phyloP scores from a whole-genome alignment of 257 asterid species.

The Solanum peruvianum region DNA sequence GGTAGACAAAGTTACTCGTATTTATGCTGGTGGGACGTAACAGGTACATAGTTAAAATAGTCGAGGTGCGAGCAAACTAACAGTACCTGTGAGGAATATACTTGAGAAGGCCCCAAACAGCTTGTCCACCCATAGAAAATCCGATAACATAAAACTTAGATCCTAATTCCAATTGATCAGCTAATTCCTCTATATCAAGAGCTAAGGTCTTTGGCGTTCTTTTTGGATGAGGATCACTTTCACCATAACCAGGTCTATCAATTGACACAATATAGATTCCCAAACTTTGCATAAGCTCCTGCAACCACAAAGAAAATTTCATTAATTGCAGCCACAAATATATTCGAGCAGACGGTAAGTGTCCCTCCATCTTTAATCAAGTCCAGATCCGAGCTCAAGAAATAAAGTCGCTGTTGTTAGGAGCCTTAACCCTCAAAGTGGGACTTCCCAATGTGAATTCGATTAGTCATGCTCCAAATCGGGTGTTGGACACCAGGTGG shows the following conservation, averaged over 20 bases:
- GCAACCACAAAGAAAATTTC: background rate
- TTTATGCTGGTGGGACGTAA: background rate
- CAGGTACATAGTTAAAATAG: background rate
- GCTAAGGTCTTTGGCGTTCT: slow-evolving; percentile 55
- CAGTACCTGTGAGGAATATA: slow-evolving; percentile 80
- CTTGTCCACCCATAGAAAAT: slow-evolving; percentile 86
- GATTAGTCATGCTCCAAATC: background rate
- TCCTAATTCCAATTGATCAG: slow-evolving; percentile 75
- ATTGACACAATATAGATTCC: slow-evolving; percentile 65
- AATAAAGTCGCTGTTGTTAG: background rate
- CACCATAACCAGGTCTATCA: slow-evolving; percentile 95
- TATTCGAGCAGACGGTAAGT: background rate
- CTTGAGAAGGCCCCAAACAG: slow-evolving; percentile 79
- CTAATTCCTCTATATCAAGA: slow-evolving; percentile 70
- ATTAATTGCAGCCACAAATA: background rate
- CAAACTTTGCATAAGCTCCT: slow-evolving; percentile 57
- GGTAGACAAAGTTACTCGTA: background rate
- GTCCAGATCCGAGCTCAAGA: background rate
- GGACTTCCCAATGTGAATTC: background rate
- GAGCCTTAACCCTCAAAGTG: background rate
- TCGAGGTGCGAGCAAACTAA: background rate
- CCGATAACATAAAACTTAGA: slow-evolving; percentile 61
- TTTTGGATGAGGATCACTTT: slow-evolving; percentile 76
- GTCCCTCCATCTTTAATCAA: background rate
- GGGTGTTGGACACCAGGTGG: background rate